A percentile compares a stretch with the other conserved stretches of the same genome.
phyloP scores from a whole-genome alignment of 2,329 filamentous ascomycete species.

The Alternaria sp. region DNA sequence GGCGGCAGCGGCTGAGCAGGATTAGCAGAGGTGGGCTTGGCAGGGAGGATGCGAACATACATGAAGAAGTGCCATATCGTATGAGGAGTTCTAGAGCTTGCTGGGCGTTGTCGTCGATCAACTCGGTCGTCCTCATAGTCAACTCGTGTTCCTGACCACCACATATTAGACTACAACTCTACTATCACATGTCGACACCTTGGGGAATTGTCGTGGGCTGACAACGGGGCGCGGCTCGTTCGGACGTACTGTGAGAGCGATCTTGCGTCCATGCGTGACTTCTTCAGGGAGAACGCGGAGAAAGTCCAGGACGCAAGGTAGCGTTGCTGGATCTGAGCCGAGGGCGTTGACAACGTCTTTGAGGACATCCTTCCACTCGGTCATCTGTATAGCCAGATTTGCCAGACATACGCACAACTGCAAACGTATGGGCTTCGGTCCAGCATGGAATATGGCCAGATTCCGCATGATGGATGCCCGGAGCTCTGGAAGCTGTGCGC shows the following conservation, averaged over 20 bases:
- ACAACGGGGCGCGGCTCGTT: constrained; percentile 54
- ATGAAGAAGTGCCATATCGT: constrained; percentile 89
- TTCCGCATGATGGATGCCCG: constrained; percentile 85
- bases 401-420: constrained; percentile 95
- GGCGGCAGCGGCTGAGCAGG: constrained; percentile 67
- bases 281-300: constrained; percentile 96
- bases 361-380: constrained; percentile 92
- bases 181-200: constrained; percentile 46
- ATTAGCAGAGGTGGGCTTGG: constrained; percentile 21
- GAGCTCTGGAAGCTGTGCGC: constrained; percentile 75
- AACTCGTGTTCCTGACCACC: constrained; percentile 88
- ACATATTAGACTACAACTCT: constrained; percentile 55
- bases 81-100: constrained; percentile 87
- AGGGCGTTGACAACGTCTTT: constrained; percentile 80
- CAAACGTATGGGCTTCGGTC: constrained; percentile 79
- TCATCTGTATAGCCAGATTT: constrained; percentile 95
- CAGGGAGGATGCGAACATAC: constrained; percentile 62
- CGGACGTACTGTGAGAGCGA: constrained; percentile 97
- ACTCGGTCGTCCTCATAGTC: constrained; percentile 80
- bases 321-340: constrained; percentile 76
- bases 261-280: constrained; percentile 98
- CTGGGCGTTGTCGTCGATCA: constrained; percentile 88
- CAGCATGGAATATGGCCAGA: constrained; percentile 80
- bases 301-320: constrained; percentile 93
- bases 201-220: constrained; percentile 50